Percentiles rank a stretch among this genome's conserved stretches.
phyloP scores from a whole-genome alignment of 805 yeast genomes.

The Kregervanrija pseudodelftensis region DNA sequence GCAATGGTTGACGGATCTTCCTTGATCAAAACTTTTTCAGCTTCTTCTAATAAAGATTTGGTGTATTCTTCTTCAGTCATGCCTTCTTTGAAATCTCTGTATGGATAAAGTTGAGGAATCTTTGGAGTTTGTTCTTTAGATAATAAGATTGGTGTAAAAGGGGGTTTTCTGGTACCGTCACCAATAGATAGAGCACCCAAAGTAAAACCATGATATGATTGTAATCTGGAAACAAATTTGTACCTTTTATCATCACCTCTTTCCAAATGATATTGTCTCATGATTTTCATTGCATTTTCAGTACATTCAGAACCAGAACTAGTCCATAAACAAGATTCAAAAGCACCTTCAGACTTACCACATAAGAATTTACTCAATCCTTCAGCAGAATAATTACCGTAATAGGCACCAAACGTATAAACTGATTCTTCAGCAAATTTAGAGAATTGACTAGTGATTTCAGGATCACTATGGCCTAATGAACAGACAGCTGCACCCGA shows the following conservation, averaged over 20 bases:
- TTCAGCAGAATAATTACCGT: conserved; percentile 35
- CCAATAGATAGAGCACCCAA: conserved; percentile 38
- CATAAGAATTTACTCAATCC: conserved; percentile 36
- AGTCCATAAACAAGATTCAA: conserved; percentile 37
- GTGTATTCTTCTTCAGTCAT: conserved; percentile 32
- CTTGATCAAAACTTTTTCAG: conserved; percentile 33
- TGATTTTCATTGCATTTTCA: conserved; percentile 71
- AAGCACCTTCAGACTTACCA: conserved; percentile 31
- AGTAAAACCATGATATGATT: conserved; percentile 44
- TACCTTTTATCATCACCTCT: conserved; percentile 33
- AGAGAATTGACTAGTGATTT: conserved; percentile 29
- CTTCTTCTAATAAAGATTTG: conserved; percentile 29
- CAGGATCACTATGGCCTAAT: conserved; percentile 35
- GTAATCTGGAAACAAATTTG: conserved; percentile 36
- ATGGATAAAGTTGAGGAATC: conserved; percentile 29
- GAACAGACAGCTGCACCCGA: conserved; percentile 48
- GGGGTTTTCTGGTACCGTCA: conserved; percentile 28
- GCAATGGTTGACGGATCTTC: conserved; percentile 39
- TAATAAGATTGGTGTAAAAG: conserved; percentile 25
- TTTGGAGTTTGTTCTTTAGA: conserved; percentile 22
- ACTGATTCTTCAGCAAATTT: conserved; percentile 27
- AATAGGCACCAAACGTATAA: conserved; percentile 27
- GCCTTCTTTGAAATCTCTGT: conserved; percentile 23
- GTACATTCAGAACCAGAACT: conserved; percentile 76
- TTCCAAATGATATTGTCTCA: conserved; percentile 41